Percentiles rank a stretch among this genome's conserved stretches.
Conservation (phyloP, 352 stramenopile species). For the Paralagenidium karlingii region DNA sequence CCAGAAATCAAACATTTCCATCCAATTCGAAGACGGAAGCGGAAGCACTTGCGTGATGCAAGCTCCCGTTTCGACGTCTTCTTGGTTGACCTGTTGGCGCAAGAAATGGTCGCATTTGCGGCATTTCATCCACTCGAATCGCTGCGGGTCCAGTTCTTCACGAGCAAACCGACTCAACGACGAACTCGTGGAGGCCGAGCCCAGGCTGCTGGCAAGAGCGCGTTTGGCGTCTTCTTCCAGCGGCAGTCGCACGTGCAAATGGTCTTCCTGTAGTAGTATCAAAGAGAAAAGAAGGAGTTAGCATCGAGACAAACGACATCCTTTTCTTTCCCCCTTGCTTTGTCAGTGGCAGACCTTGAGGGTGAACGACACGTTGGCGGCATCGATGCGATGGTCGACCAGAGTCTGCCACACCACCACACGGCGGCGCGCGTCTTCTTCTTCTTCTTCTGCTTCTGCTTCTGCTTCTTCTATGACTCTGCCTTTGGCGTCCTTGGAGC, state of each 20-base stretch:
- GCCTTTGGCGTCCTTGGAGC: too few relatives aligned
- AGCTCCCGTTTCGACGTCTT: too few relatives aligned
- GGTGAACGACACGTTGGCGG: conserved; percentile 17
- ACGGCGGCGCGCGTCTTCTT: background rate
- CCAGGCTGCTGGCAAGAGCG: conserved; percentile 20
- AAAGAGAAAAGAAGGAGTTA: background rate
- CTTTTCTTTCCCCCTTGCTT: conserved; percentile 3
- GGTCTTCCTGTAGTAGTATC: conserved; percentile 12
- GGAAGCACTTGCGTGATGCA: conserved; percentile 29
- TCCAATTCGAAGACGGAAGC: conserved; percentile 70
- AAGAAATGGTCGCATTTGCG: conserved; percentile 18
- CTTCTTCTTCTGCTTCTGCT: too few relatives aligned
- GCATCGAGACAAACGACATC: background rate
- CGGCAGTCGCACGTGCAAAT: conserved; percentile 53
- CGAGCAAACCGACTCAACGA: conserved; percentile 38
- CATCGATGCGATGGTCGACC: conserved; percentile 39
- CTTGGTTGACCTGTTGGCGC: conserved; percentile 1
- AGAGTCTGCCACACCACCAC: conserved; percentile 27
- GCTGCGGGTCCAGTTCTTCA: conserved; percentile 21
- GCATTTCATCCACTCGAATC: conserved; percentile 31
- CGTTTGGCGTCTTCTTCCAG: conserved; percentile 35
- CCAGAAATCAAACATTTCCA: conserved; percentile 84
- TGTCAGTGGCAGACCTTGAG: conserved; percentile 11
- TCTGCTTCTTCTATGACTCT: too few relatives aligned
- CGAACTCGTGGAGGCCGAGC: too few relatives aligned